These are phyloP conservation scores for Extremus antarcticus DNA, from an alignment of 495 filamentous ascomycete genomes.

Conservation along the genomic window DNA sequence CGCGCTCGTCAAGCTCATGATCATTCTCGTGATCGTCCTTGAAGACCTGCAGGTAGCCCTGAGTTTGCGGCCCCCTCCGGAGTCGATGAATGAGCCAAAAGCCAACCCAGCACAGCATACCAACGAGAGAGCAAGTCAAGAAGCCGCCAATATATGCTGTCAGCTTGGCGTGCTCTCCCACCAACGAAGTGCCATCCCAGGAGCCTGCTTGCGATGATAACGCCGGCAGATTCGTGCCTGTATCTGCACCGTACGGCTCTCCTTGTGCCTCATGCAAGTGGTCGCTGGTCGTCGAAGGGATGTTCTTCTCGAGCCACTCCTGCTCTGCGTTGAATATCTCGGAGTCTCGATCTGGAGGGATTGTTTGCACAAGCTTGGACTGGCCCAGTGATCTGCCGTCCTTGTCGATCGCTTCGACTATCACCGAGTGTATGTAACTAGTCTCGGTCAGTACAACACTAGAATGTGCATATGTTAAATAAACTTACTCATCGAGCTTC, in stretches of 20 bases:
- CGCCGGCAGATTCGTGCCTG: too few relatives aligned
- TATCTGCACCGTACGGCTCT: not conserved
- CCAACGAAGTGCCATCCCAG: not conserved
- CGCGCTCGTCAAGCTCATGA: not conserved
- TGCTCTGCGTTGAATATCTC: not conserved
- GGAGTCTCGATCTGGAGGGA: not conserved
- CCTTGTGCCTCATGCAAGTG: not conserved
- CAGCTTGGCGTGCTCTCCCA: not conserved
- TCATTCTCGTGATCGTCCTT: not conserved
- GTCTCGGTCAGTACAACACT: not conserved
- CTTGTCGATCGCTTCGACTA: not conserved
- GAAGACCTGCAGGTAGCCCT: not conserved
- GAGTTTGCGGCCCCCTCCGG: not conserved
- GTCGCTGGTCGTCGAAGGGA: not conserved
- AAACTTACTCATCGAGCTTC: not conserved
- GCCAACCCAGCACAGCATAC: not conserved
- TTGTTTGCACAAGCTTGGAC: not conserved
- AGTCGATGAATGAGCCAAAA: not conserved
- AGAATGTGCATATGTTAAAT: not conserved
- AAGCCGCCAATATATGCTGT: not conserved
- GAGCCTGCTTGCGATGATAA: too few relatives aligned
- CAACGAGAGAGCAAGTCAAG: not conserved
- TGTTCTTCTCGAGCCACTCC: not conserved
- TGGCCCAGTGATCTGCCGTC: not conserved
- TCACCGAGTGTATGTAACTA: not conserved